Evolutionary conservation across 306 rosid genomes (phyloP).

Genomic region (Trichosanthes truncata): DNA sequence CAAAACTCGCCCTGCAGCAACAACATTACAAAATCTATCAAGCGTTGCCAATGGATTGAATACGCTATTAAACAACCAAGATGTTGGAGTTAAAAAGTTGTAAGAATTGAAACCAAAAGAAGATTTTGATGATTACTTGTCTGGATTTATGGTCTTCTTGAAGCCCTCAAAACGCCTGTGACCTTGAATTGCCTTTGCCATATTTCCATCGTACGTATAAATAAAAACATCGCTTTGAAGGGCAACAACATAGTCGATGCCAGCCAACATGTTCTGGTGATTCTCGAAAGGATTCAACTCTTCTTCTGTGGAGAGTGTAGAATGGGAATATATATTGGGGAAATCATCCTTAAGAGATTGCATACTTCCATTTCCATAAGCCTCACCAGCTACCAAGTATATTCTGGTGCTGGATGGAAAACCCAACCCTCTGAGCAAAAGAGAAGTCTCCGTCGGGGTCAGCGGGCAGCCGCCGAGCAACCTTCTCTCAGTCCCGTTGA

Average conservation of each 20-base stretch:
- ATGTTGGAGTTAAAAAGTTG: neutral
- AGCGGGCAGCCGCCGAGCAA: conserved; percentile 93
- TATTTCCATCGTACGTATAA: conserved; percentile 88
- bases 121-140: conserved; percentile 47
- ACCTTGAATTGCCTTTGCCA: conserved; percentile 99
- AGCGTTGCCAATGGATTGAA: neutral
- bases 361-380: conserved; percentile 85
- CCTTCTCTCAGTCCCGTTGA: conserved; percentile 86
- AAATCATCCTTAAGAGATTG: conserved; percentile 69
- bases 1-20: conserved; percentile 72
- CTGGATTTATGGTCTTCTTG: conserved; percentile 89
- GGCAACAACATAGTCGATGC: conserved; percentile 91
- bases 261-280: conserved; percentile 99
- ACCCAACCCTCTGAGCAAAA: conserved; percentile 74
- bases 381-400: conserved; percentile 91
- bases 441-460: conserved; percentile 90
- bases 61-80: conserved; percentile 2
- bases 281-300: conserved; percentile 66
- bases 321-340: conserved; percentile 81
- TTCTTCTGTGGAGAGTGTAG: conserved; percentile 57
- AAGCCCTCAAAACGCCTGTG: conserved; percentile 92
- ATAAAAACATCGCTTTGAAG: conserved; percentile 74
- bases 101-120: conserved; percentile 1
- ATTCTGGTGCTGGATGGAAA: conserved; percentile 73
- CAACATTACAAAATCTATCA: conserved; percentile 14